Evolutionary conservation across 805 yeast species (phyloP), one percentile per base, ranked within the genome.

Genomic region (Lachancea dasiensis): DNA sequence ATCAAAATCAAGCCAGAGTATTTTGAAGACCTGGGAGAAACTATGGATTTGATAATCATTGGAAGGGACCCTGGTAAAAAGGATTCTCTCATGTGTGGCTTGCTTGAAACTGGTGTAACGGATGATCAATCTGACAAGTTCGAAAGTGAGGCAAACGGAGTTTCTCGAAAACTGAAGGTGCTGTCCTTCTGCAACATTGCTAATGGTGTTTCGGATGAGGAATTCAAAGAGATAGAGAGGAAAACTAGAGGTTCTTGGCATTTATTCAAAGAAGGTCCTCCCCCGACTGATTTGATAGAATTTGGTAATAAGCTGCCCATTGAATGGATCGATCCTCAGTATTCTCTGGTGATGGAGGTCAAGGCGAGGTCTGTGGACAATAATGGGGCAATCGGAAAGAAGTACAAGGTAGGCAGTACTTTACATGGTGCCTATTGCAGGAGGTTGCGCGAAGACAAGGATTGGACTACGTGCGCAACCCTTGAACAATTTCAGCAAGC

Each of bases 1-100:
- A 65, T 86, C 11, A 90, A 90, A 52, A 73, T 90, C 2, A 90
- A 90, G 56, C 97, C 97, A 0, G 96, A 89, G 48, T 89, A 87
- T 53, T 64, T 87, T 37, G 81, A 78, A 39, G 86, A 81, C 41
- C 82, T 83, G 58, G 95, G 95, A 7, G 95, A 87, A 46, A 83
- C 84, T 50, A 65, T 87, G 44, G 97, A 90, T 58, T 56, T 87
- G 33, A 66, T 79, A 3, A 73, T 90, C 0, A 78, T 89, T 40
- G 98, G 97, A 0, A 81, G 79, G 39, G 78, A 75, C 39, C 77
- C 78, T 13, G 86, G 86, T 0, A 69, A 73, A 16, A 90, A 90
- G 33, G 67, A 64, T 27, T 71, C 86, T 8, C 84, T 73, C 49
- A 68, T 84, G 42, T 82, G 95, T 59, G 96, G 92, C 0, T 55